Evolutionary conservation across 148 eudicot species (phyloP).

Genomic region (Chenopodium formosanum): DNA sequence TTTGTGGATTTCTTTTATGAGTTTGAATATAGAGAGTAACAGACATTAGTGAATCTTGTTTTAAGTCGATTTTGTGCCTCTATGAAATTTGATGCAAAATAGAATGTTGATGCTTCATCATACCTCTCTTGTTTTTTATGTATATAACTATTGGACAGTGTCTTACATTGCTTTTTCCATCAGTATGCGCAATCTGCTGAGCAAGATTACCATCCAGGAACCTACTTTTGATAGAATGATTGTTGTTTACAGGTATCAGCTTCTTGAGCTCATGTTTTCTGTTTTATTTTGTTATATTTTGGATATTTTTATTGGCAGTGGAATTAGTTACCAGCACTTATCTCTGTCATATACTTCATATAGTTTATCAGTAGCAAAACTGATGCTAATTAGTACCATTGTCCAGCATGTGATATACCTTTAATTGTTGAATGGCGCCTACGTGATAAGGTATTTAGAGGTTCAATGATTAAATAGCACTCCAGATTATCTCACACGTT

Average conservation of each 20-base stretch:
- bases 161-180: slow-evolving; percentile 11
- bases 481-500: not conserved
- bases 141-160: slow-evolving; percentile 3
- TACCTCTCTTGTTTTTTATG: not conserved
- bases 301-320: not conserved
- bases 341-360: not conserved
- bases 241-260: slow-evolving; percentile 82
- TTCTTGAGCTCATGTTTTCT: slow-evolving; percentile 3
- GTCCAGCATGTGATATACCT: not conserved
- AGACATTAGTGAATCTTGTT: not conserved
- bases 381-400: not conserved
- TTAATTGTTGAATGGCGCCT: not conserved
- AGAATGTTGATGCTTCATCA: slow-evolving; percentile 5
- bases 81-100: not conserved
- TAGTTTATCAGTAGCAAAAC: not conserved
- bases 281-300: not conserved
- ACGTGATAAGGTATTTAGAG: not conserved
- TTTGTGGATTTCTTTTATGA: not conserved
- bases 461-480: not conserved
- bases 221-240: slow-evolving; percentile 98
- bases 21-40: not conserved
- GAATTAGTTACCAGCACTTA: not conserved
- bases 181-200: slow-evolving; percentile 65
- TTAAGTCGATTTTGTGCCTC: not conserved
- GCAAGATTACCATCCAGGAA: slow-evolving; percentile 85